phyloP scores from a whole-genome alignment of 139 green algal species.

The Chlorella sp. region DNA sequence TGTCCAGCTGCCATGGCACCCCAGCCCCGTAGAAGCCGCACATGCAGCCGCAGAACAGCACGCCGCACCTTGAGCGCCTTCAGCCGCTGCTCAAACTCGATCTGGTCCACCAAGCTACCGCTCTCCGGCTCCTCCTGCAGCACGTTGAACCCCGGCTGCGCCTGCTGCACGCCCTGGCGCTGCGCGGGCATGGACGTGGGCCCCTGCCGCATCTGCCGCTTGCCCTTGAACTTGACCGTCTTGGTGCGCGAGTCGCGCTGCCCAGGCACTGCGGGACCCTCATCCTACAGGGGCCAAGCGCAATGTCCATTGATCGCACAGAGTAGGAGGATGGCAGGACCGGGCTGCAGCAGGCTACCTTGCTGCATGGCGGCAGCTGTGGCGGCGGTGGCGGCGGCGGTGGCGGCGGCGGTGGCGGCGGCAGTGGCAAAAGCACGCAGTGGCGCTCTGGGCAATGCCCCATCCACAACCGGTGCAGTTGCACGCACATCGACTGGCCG shows the following conservation, averaged over 20 bases:
- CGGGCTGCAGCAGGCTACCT: too few relatives aligned
- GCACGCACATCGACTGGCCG: background rate
- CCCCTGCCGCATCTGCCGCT: conserved; percentile 8
- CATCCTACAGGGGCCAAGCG: conserved; percentile 25
- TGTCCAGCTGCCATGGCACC: too few relatives aligned
- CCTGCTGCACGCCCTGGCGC: conserved; percentile 9
- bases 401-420: background rate
- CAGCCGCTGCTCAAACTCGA: conserved; percentile 52
- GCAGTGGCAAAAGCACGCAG: too few relatives aligned
- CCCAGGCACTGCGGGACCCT: background rate
- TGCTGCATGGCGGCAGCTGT: too few relatives aligned
- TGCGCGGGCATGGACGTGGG: conserved; percentile 1
- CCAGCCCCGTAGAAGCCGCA: too few relatives aligned
- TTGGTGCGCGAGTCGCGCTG: conserved; percentile 16
- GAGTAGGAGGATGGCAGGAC: too few relatives aligned
- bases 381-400: background rate
- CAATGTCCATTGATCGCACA: too few relatives aligned
- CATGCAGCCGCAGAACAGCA: too few relatives aligned
- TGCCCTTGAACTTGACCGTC: conserved; percentile 33
- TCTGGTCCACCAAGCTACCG: conserved; percentile 26
- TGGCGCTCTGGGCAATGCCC: background rate
- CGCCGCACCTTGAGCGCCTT: conserved; percentile 17
- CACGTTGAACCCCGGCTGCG: conserved; percentile 27
- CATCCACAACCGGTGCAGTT: too few relatives aligned
- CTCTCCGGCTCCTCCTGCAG: conserved; percentile 1